These are phyloP conservation scores for Penicillium silybi DNA, from an alignment of 495 filamentous ascomycete species.

Conservation along the genomic window DNA sequence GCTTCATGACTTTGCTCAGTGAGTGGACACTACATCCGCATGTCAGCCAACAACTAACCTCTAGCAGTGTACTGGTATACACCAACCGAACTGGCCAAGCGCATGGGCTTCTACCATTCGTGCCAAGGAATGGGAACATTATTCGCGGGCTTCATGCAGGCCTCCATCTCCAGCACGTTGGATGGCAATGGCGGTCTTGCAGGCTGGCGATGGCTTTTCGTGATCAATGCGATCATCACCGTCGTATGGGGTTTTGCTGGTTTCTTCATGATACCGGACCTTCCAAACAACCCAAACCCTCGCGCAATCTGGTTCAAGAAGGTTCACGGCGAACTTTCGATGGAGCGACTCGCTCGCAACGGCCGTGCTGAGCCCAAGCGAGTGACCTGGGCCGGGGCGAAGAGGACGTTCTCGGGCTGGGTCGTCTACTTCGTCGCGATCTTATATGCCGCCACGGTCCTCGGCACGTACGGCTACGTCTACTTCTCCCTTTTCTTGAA, in stretches of 20 bases:
- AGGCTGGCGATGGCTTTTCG: conserved; percentile 69
- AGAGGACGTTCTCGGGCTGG: conserved; percentile 29
- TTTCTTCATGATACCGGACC: conserved; percentile 57
- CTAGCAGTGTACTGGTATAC: conserved; percentile 32
- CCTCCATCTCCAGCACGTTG: conserved; percentile 39
- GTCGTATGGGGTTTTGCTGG: conserved; percentile 55
- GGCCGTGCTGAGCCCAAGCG: conserved; percentile 30
- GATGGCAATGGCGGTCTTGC: conserved; percentile 51
- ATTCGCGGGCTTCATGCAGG: conserved; percentile 33
- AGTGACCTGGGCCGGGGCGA: conserved; percentile 26
- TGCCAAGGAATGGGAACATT: conserved; percentile 35
- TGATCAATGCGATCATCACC: conserved; percentile 48
- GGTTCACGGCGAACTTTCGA: conserved; percentile 22
- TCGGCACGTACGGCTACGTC: conserved; percentile 30
- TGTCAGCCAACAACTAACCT: background rate
- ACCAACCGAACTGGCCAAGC: conserved; percentile 43
- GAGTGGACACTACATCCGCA: background rate
- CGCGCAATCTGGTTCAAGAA: conserved; percentile 32
- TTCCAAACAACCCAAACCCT: conserved; percentile 28
- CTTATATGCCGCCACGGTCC: conserved; percentile 27
- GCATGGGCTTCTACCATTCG: conserved; percentile 40
- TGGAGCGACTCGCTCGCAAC: conserved; percentile 26
- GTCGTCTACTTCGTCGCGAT: conserved; percentile 29
- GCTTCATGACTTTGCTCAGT: conserved; percentile 33
- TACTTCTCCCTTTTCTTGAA: conserved; percentile 32